Base-by-base conservation (phyloP, 495 filamentous ascomycete genomes). In the Podospora conica region DNA sequence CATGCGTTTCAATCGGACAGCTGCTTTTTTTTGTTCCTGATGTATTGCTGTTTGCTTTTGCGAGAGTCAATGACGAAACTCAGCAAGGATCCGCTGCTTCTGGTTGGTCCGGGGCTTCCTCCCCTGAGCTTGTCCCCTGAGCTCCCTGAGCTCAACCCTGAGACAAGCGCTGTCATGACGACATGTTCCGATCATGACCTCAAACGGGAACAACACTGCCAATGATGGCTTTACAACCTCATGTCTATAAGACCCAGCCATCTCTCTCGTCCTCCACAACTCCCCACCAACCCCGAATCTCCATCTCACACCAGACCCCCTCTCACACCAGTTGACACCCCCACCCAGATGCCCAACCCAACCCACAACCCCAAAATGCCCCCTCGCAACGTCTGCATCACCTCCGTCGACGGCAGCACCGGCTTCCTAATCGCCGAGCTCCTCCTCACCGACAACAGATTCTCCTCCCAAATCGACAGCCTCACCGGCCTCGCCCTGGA, bases 351-450 rank as follows among this genome's bases (percentile, higher is more conserved):
- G n/a, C 23, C 58, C 29, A 28, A 21, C 58, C 9, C 58, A 60
- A 60, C 29, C 23, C 22, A 29, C n/a, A 31, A 21, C n/a, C 6
- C 53, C 5, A 68, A 64, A 59, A 81, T 81, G 79, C 68, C 78
- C 0, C 81, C 40, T 2, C 40, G 83, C 58, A 82, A 83, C 63
- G 54, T 86, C 65, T 81, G 79, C 73, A 78, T 86, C 69, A 84
- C 83, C 21, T 74, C 81, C 48, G 75, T 75, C 25, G 85, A 86
- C 8, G 82, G 84, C 71, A 79, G 84, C 60, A 86, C 82, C 56
- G 84, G 83, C 74, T 84, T 78, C 65, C 71, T 82, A 31, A 84
- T 85, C 66, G 80, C 82, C 62, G 80, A 85, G 65, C 77, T 85
- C 6, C 75, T 87, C 60, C 75, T 86, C 55, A 82, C 76, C 20